Conservation (phyloP, 306 rosid species). For the Neltuma alba region DNA sequence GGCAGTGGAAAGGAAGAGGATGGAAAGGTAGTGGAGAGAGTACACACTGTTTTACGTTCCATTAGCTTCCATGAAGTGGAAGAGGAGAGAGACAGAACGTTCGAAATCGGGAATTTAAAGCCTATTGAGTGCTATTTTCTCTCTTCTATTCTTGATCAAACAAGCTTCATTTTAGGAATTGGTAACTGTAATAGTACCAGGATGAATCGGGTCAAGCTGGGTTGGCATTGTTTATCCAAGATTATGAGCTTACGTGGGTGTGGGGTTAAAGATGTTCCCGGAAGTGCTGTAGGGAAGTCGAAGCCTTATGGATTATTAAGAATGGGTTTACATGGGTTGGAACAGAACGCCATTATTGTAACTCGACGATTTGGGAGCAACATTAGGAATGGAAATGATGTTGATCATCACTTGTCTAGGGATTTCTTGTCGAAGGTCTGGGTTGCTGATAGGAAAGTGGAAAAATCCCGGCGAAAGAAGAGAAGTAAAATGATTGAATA, state of each 20-base stretch:
- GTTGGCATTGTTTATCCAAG: conserved; percentile 30
- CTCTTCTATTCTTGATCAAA: background rate
- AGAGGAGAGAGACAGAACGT: background rate
- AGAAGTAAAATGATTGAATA: conserved; percentile 25
- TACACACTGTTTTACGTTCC: background rate
- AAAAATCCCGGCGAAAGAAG: conserved; percentile 30
- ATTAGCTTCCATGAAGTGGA: background rate
- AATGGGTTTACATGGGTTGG: background rate
- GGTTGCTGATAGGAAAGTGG: conserved; percentile 59
- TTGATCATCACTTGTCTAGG: conserved; percentile 49
- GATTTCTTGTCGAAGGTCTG: conserved; percentile 64
- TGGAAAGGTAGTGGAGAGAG: no score
- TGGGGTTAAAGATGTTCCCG: conserved; percentile 26
- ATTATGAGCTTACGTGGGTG: background rate
- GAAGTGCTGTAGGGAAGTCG: conserved; percentile 21
- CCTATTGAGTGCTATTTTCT: background rate
- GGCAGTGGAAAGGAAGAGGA: no score
- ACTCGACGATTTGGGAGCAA: conserved; percentile 53
- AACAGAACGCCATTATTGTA: background rate
- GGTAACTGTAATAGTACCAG: background rate
- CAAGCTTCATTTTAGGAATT: background rate
- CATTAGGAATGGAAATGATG: conserved; percentile 18
- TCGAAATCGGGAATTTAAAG: background rate
- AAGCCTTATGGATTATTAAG: background rate
- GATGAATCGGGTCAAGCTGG: conserved; percentile 45